A percentile compares a stretch with the other conserved stretches of the same genome.
These are phyloP conservation scores for Fusarium sp. DNA, from an alignment of 2,329 filamentous ascomycete species.

Conservation along the genomic window DNA sequence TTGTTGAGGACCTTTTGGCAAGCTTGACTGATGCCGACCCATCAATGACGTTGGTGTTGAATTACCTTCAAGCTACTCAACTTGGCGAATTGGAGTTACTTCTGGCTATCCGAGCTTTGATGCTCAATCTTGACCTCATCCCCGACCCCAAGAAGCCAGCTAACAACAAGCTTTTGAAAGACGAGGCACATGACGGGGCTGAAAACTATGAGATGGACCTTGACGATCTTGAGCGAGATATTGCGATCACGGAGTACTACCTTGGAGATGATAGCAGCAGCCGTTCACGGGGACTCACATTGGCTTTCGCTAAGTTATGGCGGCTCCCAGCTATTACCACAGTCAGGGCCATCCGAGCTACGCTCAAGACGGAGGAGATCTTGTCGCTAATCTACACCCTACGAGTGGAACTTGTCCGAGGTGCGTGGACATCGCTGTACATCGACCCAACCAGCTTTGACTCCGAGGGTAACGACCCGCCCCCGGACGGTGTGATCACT, in stretches of 20 bases:
- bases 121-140: slow-evolving; percentile 75
- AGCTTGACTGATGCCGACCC: slow-evolving; percentile 75
- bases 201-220: slow-evolving; percentile 64
- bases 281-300: slow-evolving; percentile 72
- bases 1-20: slow-evolving; percentile 71
- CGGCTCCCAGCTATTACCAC: slow-evolving; percentile 71
- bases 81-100: slow-evolving; percentile 75
- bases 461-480: slow-evolving; percentile 54
- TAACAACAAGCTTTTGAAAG: slow-evolving; percentile 49
- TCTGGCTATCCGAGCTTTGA: slow-evolving; percentile 72
- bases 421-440: slow-evolving; percentile 81
- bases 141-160: slow-evolving; percentile 54
- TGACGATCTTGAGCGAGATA: slow-evolving; percentile 71
- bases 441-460: slow-evolving; percentile 67
- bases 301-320: slow-evolving; percentile 77
- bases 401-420: slow-evolving; percentile 77
- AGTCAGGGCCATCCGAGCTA: slow-evolving; percentile 71
- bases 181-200: slow-evolving; percentile 45
- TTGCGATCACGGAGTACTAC: slow-evolving; percentile 75
- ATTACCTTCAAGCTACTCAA: slow-evolving; percentile 73
- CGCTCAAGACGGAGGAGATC: slow-evolving; percentile 74
- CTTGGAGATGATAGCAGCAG: slow-evolving; percentile 72
- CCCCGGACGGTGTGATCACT: slow-evolving; percentile 75
- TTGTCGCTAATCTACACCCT: slow-evolving; percentile 78
- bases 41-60: slow-evolving; percentile 73